Base-by-base conservation (phyloP, 2,329 filamentous ascomycete species). In the Penicillium psychrosexuale region DNA sequence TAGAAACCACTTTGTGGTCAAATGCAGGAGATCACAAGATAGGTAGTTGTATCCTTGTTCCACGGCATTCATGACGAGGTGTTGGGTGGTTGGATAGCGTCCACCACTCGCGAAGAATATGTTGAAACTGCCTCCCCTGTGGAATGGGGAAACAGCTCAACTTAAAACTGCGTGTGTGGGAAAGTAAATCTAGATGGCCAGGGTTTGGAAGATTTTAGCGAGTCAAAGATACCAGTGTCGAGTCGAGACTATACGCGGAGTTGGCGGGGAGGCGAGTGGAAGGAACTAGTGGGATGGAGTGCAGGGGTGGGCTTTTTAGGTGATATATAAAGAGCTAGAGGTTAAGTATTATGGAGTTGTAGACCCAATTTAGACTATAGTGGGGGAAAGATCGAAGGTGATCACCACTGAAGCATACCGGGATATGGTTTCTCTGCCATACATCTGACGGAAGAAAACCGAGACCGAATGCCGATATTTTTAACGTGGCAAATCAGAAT, bases 131-230 rank as follows among this genome's bases (percentile, higher is more conserved):
- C 28, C 52, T n/a, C 33, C 52, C 39, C 31, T 38, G 24, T 27
- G 2, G 15, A 33, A 44, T 6, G 15, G 24, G 52, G 52, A 8
- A 34, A 15, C 52, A 51, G 52, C 40, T 39, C 47, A 45, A 39
- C 52, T 54, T 54, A 51, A 36, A 51, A 36, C 39, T 17, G 38
- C 15, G 19, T 3, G 28, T 43, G 47, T 50, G 52, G 50, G 34
- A 28, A 43, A 51, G 27, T 28, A 5, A 27, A 54, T 44, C 33
- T n/a, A 33, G 33, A 24, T 24, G 22, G 45, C 28, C 31, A 49
- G 45, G 17, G 22, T 13, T 53, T 6, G 28, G 51, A 22, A 36
- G 37, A 38, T 15, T 34, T 31, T 44, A 44, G n/a, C 40, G 12
- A 33, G 38, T 33, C 39, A 39, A 44, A 39, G 39, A 28, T 33